Percentiles rank a stretch among this genome's conserved stretches.
These are phyloP conservation scores for Monosporascus sp. DNA, from an alignment of 2,329 filamentous ascomycete genomes.

Conservation along the genomic window DNA sequence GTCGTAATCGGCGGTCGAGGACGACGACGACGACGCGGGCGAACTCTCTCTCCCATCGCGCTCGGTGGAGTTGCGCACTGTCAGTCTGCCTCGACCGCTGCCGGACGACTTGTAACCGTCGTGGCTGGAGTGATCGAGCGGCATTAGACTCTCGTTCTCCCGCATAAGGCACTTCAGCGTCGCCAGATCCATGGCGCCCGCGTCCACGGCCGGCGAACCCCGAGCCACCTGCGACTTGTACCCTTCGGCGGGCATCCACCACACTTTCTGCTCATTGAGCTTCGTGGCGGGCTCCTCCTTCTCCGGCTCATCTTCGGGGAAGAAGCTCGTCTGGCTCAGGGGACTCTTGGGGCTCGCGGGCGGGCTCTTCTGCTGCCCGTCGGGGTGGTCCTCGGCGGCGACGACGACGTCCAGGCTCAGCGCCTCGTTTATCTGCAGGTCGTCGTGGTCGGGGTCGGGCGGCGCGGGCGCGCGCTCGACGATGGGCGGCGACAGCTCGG, in stretches of 20 bases:
- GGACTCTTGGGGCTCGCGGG: conserved; percentile 14
- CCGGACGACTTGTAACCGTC: background rate
- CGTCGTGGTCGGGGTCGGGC: conserved; percentile 6
- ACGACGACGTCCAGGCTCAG: background rate
- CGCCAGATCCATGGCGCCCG: conserved; percentile 1
- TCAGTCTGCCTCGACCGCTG: conserved; percentile 2
- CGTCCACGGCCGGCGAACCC: background rate
- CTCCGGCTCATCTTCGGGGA: conserved; percentile 1
- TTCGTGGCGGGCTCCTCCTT: background rate
- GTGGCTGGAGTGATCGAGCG: conserved; percentile 3
- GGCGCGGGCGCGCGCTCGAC: background rate
- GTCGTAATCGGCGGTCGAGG: background rate
- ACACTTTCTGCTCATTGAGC: conserved; percentile 5
- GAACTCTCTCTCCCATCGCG: background rate
- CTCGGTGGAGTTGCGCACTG: conserved; percentile 9
- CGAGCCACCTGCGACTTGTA: background rate
- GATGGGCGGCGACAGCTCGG: conserved; percentile 3
- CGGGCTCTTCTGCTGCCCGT: conserved; percentile 1
- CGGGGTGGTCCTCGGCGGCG: conserved; percentile 1
- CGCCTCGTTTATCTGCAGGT: conserved; percentile 12
- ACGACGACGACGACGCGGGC: background rate
- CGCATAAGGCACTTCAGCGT: conserved; percentile 1
- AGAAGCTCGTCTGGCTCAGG: conserved; percentile 13
- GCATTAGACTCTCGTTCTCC: conserved; percentile 9
- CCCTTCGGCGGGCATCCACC: conserved; percentile 3